phyloP scores from a whole-genome alignment of 2,329 filamentous ascomycete genomes.

The Trichocomaceae sp. region DNA sequence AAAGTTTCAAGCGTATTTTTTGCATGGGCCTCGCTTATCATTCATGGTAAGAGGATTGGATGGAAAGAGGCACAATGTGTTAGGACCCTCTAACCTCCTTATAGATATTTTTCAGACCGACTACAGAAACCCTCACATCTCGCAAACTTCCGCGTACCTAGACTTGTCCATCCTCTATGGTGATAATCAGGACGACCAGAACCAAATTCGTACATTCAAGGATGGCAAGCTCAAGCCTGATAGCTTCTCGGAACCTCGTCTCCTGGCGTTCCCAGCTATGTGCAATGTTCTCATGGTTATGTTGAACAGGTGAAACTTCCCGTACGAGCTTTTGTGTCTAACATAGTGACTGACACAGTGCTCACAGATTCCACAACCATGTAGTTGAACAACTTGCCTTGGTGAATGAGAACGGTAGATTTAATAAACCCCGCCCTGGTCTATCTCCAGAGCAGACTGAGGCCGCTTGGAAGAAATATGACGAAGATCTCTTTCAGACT shows the following conservation, averaged over 20 bases:
- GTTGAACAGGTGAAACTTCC: conserved; percentile 45
- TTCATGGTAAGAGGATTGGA: conserved; percentile 49
- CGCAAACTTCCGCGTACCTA: conserved; percentile 65
- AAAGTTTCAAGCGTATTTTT: conserved; percentile 66
- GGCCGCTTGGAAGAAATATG: conserved; percentile 58
- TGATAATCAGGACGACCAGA: conserved; percentile 47
- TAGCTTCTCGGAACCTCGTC: conserved; percentile 62
- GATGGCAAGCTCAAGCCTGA: conserved; percentile 68
- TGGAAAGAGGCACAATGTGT: neutral
- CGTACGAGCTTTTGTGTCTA: neutral
- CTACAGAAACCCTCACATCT: conserved; percentile 51
- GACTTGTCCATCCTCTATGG: conserved; percentile 68
- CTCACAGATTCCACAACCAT: conserved; percentile 68
- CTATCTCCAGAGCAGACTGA: conserved; percentile 46
- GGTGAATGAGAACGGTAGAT: conserved; percentile 76
- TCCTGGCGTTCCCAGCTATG: conserved; percentile 65
- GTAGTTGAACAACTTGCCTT: conserved; percentile 68
- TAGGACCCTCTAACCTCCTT: neutral
- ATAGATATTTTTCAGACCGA: conserved; percentile 65
- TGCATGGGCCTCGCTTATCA: conserved; percentile 67
- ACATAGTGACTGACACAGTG: neutral
- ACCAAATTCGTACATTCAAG: conserved; percentile 55
- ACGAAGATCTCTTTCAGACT: conserved; percentile 74
- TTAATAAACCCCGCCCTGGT: conserved; percentile 55
- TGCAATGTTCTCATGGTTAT: conserved; percentile 67